These are phyloP conservation scores for Astragalus membranaceus DNA, from an alignment of 306 rosid genomes.

Conservation along the genomic window DNA sequence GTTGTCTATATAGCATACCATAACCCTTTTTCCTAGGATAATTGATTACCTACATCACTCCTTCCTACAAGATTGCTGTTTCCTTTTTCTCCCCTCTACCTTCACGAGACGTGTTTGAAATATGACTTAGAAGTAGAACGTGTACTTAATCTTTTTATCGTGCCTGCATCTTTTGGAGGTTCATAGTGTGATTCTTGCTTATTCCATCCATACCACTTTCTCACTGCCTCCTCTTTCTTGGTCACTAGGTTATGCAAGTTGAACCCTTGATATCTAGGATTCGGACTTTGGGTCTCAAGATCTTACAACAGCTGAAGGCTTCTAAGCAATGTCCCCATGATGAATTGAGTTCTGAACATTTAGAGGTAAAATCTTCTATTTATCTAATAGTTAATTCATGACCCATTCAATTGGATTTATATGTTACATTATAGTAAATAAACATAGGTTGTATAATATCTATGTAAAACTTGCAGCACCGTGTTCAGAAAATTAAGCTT, in stretches of 20 bases:
- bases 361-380: conserved; percentile 49
- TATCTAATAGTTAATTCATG: not conserved
- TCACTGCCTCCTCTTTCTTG: conserved; percentile 29
- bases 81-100: not conserved
- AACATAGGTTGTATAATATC: conserved; percentile 18
- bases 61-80: not conserved
- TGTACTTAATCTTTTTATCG: not conserved
- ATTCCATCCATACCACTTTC: not conserved
- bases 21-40: conserved; percentile 7
- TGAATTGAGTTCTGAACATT: conserved; percentile 50
- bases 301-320: conserved; percentile 58
- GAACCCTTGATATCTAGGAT: conserved; percentile 58
- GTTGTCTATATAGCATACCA: not conserved
- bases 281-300: conserved; percentile 36
- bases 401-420: not conserved
- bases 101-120: not conserved
- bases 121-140: conserved; percentile 9
- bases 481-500: conserved; percentile 65
- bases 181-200: conserved; percentile 5
- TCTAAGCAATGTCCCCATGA: conserved; percentile 41
- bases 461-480: conserved; percentile 51
- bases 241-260: conserved; percentile 62
- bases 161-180: conserved; percentile 12
- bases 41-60: not conserved
- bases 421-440: conserved; percentile 7